phyloP scores from a whole-genome alignment of 257 asterid genomes.

The Catharanthus roseus region DNA sequence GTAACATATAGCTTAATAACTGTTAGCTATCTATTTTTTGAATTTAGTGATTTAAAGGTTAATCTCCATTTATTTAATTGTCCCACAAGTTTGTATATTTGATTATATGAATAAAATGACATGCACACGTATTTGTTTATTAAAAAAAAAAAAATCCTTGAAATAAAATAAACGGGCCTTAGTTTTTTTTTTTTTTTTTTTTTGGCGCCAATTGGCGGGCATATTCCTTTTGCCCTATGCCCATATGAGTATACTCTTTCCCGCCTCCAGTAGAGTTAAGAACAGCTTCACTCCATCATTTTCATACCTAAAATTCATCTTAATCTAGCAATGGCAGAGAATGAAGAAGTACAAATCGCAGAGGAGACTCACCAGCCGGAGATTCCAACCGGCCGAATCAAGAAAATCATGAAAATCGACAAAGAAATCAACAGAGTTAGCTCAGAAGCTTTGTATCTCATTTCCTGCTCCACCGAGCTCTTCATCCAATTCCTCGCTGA shows the following conservation, averaged over 20 bases:
- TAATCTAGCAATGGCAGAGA: conserved; percentile 33
- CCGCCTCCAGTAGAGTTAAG: not conserved
- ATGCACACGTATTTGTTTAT: too few relatives aligned
- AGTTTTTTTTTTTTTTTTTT: too few relatives aligned
- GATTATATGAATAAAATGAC: too few relatives aligned
- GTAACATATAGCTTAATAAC: too few relatives aligned
- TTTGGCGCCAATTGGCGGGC: not conserved
- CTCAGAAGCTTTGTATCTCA: conserved; percentile 68
- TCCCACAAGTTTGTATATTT: too few relatives aligned
- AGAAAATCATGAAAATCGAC: conserved; percentile 74
- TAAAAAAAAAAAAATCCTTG: too few relatives aligned
- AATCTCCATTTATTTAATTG: too few relatives aligned
- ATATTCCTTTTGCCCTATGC: too few relatives aligned
- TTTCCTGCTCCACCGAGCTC: conserved; percentile 69
- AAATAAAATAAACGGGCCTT: too few relatives aligned
- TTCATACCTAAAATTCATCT: not conserved
- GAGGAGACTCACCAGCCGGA: conserved; percentile 38
- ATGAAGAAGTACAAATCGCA: conserved; percentile 28
- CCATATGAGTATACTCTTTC: not conserved
- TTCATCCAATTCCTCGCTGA: conserved; percentile 75
- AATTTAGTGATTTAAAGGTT: too few relatives aligned
- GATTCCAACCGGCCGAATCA: conserved; percentile 65
- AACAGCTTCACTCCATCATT: not conserved
- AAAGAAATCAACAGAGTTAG: conserved; percentile 66
- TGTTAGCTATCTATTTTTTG: too few relatives aligned